Conservation (phyloP, 495 filamentous ascomycete genomes). For the Annulohypoxylon bovei region DNA sequence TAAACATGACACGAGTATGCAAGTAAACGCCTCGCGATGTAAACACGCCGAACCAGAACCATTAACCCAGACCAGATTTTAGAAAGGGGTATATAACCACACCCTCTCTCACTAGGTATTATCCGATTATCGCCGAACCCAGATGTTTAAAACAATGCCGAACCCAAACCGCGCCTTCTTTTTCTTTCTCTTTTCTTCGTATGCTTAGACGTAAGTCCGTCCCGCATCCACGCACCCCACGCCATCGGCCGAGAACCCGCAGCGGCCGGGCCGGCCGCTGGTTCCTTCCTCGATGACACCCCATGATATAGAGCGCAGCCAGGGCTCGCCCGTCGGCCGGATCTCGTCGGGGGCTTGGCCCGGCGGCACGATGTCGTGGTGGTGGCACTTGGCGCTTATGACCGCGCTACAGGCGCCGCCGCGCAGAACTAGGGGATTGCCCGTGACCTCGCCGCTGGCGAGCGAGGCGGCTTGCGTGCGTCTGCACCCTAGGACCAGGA, state of each 20-base stretch:
- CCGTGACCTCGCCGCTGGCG: slow-evolving; percentile 44
- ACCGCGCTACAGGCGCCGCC: slow-evolving; percentile 56
- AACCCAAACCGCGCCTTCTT: not conserved
- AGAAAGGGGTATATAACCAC: not conserved
- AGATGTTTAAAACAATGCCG: not conserved
- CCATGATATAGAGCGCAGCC: slow-evolving; percentile 49
- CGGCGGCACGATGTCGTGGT: slow-evolving; percentile 16
- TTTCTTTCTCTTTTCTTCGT: not conserved
- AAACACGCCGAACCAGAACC: not conserved
- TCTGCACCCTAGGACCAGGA: slow-evolving; percentile 47
- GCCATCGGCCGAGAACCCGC: slow-evolving; percentile 48
- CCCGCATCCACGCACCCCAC: slow-evolving; percentile 45
- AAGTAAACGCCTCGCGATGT: not conserved
- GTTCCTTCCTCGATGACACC: slow-evolving; percentile 52
- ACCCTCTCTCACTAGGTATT: not conserved
- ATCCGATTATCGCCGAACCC: not conserved
- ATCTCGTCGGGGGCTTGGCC: slow-evolving; percentile 1
- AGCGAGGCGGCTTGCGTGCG: slow-evolving; percentile 44
- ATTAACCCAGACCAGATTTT: not conserved
- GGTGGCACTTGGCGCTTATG: slow-evolving; percentile 54
- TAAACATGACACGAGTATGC: not conserved
- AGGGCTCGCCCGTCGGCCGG: slow-evolving; percentile 24
- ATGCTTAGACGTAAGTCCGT: slow-evolving; percentile 52
- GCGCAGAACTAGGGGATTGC: slow-evolving; percentile 54
- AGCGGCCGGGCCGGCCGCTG: slow-evolving; percentile 48